Evolutionary conservation across 495 filamentous ascomycete genomes (phyloP).

Genomic region (Aspergillus mulundensis): DNA sequence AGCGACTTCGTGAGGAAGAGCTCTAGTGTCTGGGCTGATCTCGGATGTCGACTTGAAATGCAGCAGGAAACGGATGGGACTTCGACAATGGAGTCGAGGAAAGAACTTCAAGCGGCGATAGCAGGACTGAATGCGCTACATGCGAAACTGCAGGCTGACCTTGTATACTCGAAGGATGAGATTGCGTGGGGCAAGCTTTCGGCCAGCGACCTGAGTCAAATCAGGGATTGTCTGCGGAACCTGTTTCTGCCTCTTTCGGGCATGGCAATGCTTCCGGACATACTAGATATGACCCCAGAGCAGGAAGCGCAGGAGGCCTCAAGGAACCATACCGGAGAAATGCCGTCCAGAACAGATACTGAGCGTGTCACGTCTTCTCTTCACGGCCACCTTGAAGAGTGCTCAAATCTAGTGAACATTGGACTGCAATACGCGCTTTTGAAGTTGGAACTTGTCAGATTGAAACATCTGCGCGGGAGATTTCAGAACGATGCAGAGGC

Average conservation of each 20-base stretch:
- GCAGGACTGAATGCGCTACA: constrained; percentile 52
- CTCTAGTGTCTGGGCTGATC: constrained; percentile 17
- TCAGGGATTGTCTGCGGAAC: constrained; percentile 49
- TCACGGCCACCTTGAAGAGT: constrained; percentile 56
- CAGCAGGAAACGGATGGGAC: constrained; percentile 21
- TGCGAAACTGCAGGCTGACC: constrained; percentile 61
- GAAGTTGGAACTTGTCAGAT: constrained; percentile 22
- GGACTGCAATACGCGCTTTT: constrained; percentile 29
- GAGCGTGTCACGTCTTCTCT: constrained; percentile 52
- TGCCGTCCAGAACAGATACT: constrained; percentile 13
- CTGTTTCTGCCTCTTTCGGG: constrained; percentile 64
- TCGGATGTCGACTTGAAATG: constrained; percentile 8
- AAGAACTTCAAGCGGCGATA: constrained; percentile 45
- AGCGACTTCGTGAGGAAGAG: constrained; percentile 51
- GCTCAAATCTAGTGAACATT: constrained; percentile 36
- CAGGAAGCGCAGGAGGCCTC: constrained; percentile 18
- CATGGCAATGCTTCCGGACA: constrained; percentile 64
- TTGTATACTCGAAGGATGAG: constrained; percentile 70
- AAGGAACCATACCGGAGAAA: not conserved
- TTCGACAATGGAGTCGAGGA: constrained; percentile 19
- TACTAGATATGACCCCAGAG: constrained; percentile 55
- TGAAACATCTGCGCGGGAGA: constrained; percentile 22
- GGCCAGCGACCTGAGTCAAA: constrained; percentile 57
- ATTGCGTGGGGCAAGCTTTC: constrained; percentile 63
- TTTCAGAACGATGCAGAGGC: constrained; percentile 26